These are phyloP conservation scores for Microbotryum violaceum DNA, from an alignment of 1,284 basidiomycete species.

Conservation along the genomic window DNA sequence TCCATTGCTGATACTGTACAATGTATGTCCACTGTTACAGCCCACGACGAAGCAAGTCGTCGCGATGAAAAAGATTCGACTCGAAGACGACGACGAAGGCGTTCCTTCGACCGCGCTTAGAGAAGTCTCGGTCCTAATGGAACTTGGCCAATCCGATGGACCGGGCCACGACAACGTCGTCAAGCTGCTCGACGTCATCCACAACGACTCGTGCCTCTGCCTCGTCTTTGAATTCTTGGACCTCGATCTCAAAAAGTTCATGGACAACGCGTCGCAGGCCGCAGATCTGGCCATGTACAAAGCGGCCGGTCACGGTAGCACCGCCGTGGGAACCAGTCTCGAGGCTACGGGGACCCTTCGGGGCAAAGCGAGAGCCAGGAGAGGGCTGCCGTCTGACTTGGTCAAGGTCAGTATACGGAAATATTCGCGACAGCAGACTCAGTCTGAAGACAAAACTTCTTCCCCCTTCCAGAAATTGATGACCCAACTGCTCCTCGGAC, in stretches of 20 bases:
- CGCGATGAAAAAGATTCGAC: conserved; percentile 93
- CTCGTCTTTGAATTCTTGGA: conserved; percentile 95
- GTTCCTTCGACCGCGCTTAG: conserved; percentile 96
- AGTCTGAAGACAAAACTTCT: background rate
- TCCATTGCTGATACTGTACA: background rate
- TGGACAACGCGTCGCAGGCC: conserved; percentile 54
- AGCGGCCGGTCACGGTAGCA: conserved; percentile 40
- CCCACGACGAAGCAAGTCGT: conserved; percentile 62
- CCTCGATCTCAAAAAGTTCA: conserved; percentile 91
- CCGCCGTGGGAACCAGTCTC: conserved; percentile 58
- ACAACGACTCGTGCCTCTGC: conserved; percentile 92
- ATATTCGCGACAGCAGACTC: background rate
- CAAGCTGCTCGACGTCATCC: conserved; percentile 91
- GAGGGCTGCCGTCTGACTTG: conserved; percentile 22
- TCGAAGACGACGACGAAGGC: conserved; percentile 94
- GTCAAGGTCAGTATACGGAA: conserved; percentile 13
- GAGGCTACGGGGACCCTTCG: background rate
- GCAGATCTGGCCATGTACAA: conserved; percentile 16
- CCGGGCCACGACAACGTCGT: conserved; percentile 87
- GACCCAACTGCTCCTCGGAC: conserved; percentile 73
- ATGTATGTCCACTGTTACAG: conserved; percentile 11
- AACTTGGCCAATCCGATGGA: conserved; percentile 49
- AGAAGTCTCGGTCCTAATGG: conserved; percentile 94
- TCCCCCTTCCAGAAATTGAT: conserved; percentile 67
- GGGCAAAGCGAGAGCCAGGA: conserved; percentile 17